Evolutionary conservation across 163 green algal species (phyloP).

Genomic region (Smithsoniella earleae): DNA sequence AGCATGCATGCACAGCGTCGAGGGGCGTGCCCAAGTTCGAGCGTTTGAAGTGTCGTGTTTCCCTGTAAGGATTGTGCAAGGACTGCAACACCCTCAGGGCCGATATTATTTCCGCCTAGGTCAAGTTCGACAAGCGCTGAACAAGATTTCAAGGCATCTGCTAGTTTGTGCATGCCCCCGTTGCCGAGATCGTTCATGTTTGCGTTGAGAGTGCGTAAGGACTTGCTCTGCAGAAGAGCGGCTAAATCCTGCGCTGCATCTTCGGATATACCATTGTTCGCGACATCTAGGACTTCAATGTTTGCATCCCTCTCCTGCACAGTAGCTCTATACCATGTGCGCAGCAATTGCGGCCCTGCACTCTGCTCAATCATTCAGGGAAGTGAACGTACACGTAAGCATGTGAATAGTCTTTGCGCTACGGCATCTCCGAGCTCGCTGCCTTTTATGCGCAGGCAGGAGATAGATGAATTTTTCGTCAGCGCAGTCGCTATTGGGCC

Average conservation of each 20-base stretch:
- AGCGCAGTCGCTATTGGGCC: slow-evolving; percentile 19
- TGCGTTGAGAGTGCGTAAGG: slow-evolving; percentile 76
- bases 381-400: not conserved
- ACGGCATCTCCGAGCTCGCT: slow-evolving; percentile 2
- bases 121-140: slow-evolving; percentile 61
- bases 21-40: slow-evolving; percentile 90
- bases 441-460: not conserved
- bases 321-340: too few species aligned
- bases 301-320: slow-evolving; percentile 43
- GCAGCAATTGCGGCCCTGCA: too few species aligned
- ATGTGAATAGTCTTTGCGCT: not conserved
- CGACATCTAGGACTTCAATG: slow-evolving; percentile 73
- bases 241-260: slow-evolving; percentile 61
- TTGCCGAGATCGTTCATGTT: slow-evolving; percentile 97
- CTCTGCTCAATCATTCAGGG: too few species aligned
- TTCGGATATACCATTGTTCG: slow-evolving; percentile 82
- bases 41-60: slow-evolving; percentile 49
- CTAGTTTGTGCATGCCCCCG: slow-evolving; percentile 58
- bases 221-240: slow-evolving; percentile 56
- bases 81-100: slow-evolving; percentile 53
- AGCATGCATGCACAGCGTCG: too few species aligned
- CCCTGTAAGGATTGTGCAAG: slow-evolving; percentile 54
- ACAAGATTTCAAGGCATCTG: slow-evolving; percentile 53
- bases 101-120: slow-evolving; percentile 91
- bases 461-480: not conserved